These are phyloP conservation scores for Cadophora sp. DNA, from an alignment of 2,329 filamentous ascomycete species.

Conservation along the genomic window DNA sequence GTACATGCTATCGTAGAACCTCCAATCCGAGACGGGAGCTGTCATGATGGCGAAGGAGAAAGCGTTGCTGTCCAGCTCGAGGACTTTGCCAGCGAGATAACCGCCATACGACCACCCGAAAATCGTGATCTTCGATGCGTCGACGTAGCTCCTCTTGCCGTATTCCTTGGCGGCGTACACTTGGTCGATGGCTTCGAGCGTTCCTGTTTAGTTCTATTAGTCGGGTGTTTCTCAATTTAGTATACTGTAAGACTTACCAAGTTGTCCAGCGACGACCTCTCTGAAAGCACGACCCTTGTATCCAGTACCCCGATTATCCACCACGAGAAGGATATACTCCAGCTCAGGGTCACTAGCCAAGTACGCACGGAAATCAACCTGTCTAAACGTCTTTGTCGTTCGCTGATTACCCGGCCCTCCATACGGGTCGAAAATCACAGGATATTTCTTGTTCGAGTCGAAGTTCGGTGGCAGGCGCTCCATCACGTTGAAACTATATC, in stretches of 20 bases:
- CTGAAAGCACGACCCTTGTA: slow-evolving; percentile 69
- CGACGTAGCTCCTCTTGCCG: slow-evolving; percentile 58
- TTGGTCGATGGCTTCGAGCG: slow-evolving; percentile 69
- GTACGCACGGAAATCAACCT: slow-evolving; percentile 66
- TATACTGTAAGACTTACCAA: slow-evolving; percentile 54
- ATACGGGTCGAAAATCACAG: slow-evolving; percentile 71
- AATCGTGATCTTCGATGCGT: slow-evolving; percentile 66
- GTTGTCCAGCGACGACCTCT: slow-evolving; percentile 60
- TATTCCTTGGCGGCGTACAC: slow-evolving; percentile 69
- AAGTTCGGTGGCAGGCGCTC: slow-evolving; percentile 71
- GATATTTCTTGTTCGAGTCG: slow-evolving; percentile 67
- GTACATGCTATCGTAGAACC: slow-evolving; percentile 75
- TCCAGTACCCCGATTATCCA: slow-evolving; percentile 73
- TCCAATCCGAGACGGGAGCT: slow-evolving; percentile 72
- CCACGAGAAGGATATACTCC: slow-evolving; percentile 70
- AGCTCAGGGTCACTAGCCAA: slow-evolving; percentile 72
- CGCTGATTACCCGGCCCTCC: slow-evolving; percentile 70
- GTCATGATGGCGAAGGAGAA: slow-evolving; percentile 70
- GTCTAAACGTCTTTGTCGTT: slow-evolving; percentile 62
- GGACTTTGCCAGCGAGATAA: slow-evolving; percentile 69
- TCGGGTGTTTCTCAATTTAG: background rate
- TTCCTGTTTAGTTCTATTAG: slow-evolving; percentile 34
- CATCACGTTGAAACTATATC: slow-evolving; percentile 68
- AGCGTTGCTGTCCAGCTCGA: slow-evolving; percentile 65
- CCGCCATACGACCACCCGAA: slow-evolving; percentile 75